Evolutionary conservation across 2,329 filamentous ascomycete species (phyloP), one percentile per base, ranked within the genome.

Genomic region (Tothia fuscella): DNA sequence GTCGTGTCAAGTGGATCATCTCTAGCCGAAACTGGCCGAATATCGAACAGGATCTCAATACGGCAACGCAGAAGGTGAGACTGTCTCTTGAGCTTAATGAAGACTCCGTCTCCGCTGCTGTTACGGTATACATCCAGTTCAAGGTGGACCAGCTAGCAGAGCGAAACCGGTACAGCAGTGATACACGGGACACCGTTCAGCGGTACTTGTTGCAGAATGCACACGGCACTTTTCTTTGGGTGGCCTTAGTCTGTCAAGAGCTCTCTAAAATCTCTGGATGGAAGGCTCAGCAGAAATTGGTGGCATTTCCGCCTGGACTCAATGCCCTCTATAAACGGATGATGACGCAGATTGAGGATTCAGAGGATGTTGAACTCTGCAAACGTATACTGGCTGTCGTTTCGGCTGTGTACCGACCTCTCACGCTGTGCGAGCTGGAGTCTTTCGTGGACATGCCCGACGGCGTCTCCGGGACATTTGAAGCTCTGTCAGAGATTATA

Each of bases 141-240:
- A 63, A 62, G 41, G 54, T 65, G 0, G 9, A 22, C 2, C 3
- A 53, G 3, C 44, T 68, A n/a, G 45, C 52, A 9, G 4, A 34
- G 2, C 17, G 45, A 47, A 51, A 55, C 12, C 40, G 48, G 28
- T 59, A 60, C 38, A 33, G 53, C 28, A 28, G 26, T 3, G 25
- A 45, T 7, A 49, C 46, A 6, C 25, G 42, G 34, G 21, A 49
- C 6, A 34, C 31, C 6, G 47, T 59, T 9, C 37, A 41, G 2
- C 6, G 42, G n/a, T 41, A 57, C 44, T 41, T 65, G 2, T 31
- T 16, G 0, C 19, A 28, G 3, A 63, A 66, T 25, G 53, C 61
- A 6, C 46, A 63, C 12, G 53, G 48, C 6, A 68, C 64, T 0
- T 67, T 67, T 40, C 60, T 68, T 20, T 68, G 62, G 64, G 64